Evolutionary conservation across 2,329 filamentous ascomycete genomes (phyloP), one percentile per base, ranked within the genome.

Genomic region (Tolypocladium amazonense): DNA sequence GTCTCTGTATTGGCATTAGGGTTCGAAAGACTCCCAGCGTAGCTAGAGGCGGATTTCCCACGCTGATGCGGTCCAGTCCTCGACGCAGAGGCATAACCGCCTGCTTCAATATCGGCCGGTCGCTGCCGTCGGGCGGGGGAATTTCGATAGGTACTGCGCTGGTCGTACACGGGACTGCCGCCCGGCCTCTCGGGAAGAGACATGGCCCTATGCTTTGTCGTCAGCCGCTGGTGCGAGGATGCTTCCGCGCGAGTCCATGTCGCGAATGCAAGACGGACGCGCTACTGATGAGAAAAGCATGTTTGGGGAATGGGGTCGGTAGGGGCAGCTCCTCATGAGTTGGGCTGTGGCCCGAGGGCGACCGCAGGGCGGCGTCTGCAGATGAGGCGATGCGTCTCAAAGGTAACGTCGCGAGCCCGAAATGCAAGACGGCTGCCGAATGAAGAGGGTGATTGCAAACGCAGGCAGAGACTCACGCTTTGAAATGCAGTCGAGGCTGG

Each of bases 51-150:
- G 63, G 84, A 87, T 65, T 75, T 79, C 72, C 78, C 80, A 76
- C 82, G 82, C 69, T 79, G 74, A 75, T 83, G 81, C 71, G 67
- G 75, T 69, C 63, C 72, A 67, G 62, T 70, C 68, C 66, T 73
- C 56, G 65, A 67, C 61, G 77, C 75, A 59, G 77, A 73, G 60
- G 73, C 75, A 65, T 81, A 82, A 56, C 75, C 74, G 59, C 83
- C 86, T 43, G 86, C 78, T 71, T 96, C 91, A 67, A 89, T 77
- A 70, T 95, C 90, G 60, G 81, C 81, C 56, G 85, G 83, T 61
- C 82, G 82, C 58, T 77, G 79, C 66, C 88, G 85, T 68, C 88
- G 84, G 58, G 86, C 84, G 33, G 84, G 81, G 52, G 88, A 87
- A 64, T 86, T 85, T 66, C 87, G 82, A 73, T 89, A 90, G 60